phyloP scores from a whole-genome alignment of 192 early-diverging fungal genomes.

The Backusella sp. region DNA sequence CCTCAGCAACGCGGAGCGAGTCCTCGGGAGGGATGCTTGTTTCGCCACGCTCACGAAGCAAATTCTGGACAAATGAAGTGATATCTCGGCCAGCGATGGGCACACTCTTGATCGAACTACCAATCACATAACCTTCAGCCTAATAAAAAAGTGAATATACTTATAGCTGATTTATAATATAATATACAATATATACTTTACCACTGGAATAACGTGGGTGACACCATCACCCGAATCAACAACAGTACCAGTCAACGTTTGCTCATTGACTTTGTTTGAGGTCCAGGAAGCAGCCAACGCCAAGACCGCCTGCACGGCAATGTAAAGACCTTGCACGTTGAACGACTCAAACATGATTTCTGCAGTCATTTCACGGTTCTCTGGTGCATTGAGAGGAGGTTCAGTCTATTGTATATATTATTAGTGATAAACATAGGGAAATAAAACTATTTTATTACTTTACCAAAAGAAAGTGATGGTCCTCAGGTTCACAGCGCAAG shows the following conservation, averaged over 20 bases:
- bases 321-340: conserved; percentile 96
- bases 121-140: conserved; percentile 98
- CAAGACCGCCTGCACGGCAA: conserved; percentile 98
- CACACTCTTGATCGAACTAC: conserved; percentile 97
- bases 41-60: conserved; percentile 94
- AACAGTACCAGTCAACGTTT: conserved; percentile 96
- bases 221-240: conserved; percentile 99
- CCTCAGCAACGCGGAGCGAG: conserved; percentile 89
- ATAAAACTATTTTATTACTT: conserved; percentile 1
- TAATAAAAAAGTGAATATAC: conserved; percentile 22
- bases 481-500: conserved; percentile 97
- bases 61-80: conserved; percentile 96
- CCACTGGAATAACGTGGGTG: conserved; percentile 98
- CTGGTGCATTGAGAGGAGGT: conserved; percentile 96
- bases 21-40: conserved; percentile 96
- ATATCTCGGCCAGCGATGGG: conserved; percentile 99
- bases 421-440: too few relatives aligned
- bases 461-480: conserved; percentile 94
- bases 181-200: too few relatives aligned
- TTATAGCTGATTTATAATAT: too few relatives aligned
- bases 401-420: conserved; percentile 69
- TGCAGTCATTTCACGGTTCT: conserved; percentile 98
- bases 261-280: conserved; percentile 75
- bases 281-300: conserved; percentile 97
- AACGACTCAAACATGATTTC: conserved; percentile 99